Evolutionary conservation across 176 grass and related monocot genomes (phyloP).

Genomic region (Urochloa ruziziensis): DNA sequence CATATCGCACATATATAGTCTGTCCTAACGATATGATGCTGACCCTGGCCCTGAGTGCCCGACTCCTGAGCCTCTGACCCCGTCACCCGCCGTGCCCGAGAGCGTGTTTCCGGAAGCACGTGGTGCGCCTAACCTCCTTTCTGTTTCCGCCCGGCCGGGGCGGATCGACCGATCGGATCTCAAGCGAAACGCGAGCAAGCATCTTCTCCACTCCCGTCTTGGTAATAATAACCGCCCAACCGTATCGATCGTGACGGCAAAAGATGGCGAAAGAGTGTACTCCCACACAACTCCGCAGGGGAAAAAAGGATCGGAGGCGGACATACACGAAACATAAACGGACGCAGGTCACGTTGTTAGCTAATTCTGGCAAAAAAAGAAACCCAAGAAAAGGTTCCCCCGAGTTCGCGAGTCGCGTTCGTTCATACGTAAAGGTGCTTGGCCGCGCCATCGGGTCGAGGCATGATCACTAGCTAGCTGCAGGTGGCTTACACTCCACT

Average conservation of each 20-base stretch:
- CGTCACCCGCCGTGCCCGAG: not conserved
- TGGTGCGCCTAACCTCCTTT: not conserved
- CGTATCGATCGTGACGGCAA: slow-evolving; percentile 5
- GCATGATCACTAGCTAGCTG: no score
- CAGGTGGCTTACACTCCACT: not conserved
- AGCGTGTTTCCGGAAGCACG: not conserved
- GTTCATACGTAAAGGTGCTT: not conserved
- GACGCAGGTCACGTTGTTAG: not conserved
- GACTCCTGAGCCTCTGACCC: no score
- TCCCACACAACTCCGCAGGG: not conserved
- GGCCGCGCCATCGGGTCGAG: not conserved
- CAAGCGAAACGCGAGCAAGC: not conserved
- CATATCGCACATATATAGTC: no score
- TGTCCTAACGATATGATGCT: not conserved
- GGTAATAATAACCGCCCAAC: not conserved
- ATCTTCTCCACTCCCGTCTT: not conserved
- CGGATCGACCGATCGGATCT: not conserved
- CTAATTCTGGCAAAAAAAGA: not conserved
- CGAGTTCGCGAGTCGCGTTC: not conserved
- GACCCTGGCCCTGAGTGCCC: not conserved
- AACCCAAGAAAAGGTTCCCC: not conserved
- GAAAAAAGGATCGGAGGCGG: not conserved
- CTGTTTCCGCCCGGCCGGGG: not conserved
- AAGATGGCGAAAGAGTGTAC: not conserved
- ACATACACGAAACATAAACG: not conserved